Evolutionary conservation across 495 filamentous ascomycete genomes (phyloP).

Genomic region (Achaetomiella virescens): DNA sequence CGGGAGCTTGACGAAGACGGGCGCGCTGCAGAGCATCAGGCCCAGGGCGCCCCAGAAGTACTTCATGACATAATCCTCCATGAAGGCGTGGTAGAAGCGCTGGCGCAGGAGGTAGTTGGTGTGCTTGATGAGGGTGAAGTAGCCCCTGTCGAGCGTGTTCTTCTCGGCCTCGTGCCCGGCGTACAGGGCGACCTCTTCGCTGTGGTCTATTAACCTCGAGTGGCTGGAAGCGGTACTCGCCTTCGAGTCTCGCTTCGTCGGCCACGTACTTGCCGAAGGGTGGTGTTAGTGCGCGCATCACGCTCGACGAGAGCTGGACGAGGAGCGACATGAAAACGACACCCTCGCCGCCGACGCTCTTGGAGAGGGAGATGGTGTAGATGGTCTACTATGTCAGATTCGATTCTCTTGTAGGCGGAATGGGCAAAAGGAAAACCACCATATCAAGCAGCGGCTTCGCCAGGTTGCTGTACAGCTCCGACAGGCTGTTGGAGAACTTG

Average conservation of each 20-base stretch:
- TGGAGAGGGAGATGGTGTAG: conserved; percentile 88
- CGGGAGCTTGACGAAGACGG: conserved; percentile 91
- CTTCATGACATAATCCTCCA: conserved; percentile 99
- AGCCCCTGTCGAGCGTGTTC: conserved; percentile 93
- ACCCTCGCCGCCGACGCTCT: conserved; percentile 90
- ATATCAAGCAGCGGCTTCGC: conserved; percentile 94
- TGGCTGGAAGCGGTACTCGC: conserved; percentile 95
- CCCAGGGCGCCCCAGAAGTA: conserved; percentile 98
- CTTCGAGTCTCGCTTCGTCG: conserved; percentile 89
- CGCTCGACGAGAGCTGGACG: conserved; percentile 83
- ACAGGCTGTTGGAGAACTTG: conserved; percentile 90
- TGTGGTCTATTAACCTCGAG: conserved; percentile 87
- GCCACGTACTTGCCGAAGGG: conserved; percentile 98
- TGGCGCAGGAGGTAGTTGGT: conserved; percentile 90
- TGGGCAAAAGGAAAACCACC: conserved; percentile 34
- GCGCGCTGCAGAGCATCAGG: conserved; percentile 87
- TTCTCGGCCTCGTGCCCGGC: conserved; percentile 94
- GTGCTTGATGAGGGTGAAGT: conserved; percentile 98
- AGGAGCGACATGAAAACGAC: conserved; percentile 89
- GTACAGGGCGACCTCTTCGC: conserved; percentile 90
- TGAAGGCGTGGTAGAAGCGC: conserved; percentile 89
- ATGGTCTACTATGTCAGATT: conserved; percentile 48
- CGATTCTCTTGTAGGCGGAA: background rate
- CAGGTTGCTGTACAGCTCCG: conserved; percentile 94
- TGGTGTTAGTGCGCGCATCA: conserved; percentile 94